Conservation (phyloP, 768 basidiomycete species). For the Daedaleopsis nitida region DNA sequence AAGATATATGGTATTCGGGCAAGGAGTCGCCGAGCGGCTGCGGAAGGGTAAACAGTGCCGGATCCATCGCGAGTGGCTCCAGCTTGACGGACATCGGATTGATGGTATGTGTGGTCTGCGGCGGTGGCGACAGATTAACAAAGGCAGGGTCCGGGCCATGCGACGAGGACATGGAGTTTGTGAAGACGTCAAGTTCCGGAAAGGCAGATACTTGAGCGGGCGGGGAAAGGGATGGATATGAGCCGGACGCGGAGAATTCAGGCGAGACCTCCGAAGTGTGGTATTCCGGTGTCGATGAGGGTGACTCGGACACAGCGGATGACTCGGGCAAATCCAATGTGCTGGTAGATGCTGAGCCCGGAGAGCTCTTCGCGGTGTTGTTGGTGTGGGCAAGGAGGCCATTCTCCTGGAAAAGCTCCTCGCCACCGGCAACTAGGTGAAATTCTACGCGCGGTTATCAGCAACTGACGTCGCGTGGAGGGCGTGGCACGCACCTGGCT, state of each 20-base stretch:
- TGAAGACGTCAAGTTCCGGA: conserved; percentile 10
- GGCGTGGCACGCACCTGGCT: conserved; percentile 52
- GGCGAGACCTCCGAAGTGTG: conserved; percentile 18
- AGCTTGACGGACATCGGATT: conserved; percentile 25
- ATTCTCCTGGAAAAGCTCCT: conserved; percentile 58
- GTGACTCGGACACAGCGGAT: conserved; percentile 13
- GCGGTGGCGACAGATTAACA: conserved; percentile 14
- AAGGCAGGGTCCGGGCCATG: conserved; percentile 7
- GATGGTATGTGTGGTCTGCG: conserved; percentile 13
- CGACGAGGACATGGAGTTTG: conserved; percentile 9
- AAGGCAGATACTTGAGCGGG: conserved; percentile 9
- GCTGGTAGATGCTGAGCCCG: conserved; percentile 7
- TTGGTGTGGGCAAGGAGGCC: conserved; percentile 53
- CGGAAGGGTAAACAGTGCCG: conserved; percentile 28
- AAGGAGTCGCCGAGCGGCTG: conserved; percentile 11
- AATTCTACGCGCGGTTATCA: conserved; percentile 51
- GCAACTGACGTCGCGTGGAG: not conserved
- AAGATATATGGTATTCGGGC: no score
- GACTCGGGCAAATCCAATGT: conserved; percentile 16
- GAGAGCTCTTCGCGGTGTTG: conserved; percentile 14
- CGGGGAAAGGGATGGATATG: conserved; percentile 13
- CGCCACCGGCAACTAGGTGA: conserved; percentile 78
- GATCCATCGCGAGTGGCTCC: conserved; percentile 30
- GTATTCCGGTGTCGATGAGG: conserved; percentile 33
- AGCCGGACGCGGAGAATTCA: conserved; percentile 8